A percentile compares a stretch with the other conserved stretches of the same genome.
These are phyloP conservation scores for Tylopilus sp. DNA, from an alignment of 1,284 basidiomycete species.

Conservation along the genomic window DNA sequence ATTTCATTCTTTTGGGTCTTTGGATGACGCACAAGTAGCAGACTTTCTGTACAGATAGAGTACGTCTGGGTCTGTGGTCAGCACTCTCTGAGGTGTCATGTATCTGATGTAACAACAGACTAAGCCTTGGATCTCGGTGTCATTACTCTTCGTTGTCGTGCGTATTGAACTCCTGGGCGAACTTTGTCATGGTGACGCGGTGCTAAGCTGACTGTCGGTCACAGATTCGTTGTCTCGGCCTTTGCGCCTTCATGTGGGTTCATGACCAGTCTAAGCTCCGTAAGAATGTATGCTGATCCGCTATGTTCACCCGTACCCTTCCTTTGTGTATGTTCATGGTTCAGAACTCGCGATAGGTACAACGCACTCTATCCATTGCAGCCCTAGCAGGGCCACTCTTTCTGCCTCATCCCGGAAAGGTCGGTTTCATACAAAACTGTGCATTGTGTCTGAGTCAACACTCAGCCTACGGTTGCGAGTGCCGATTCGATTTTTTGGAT, in stretches of 20 bases:
- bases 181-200: background rate
- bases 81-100: background rate
- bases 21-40: background rate
- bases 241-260: background rate
- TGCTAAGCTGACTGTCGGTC: background rate
- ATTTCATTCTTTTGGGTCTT: too few species aligned
- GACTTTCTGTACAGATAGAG: background rate
- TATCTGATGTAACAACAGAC: background rate
- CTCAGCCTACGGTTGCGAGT: background rate
- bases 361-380: too few species aligned
- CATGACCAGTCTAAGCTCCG: background rate
- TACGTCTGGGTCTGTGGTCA: background rate
- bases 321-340: too few species aligned
- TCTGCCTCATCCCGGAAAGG: too few species aligned
- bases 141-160: background rate
- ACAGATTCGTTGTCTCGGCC: background rate
- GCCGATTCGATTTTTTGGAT: background rate
- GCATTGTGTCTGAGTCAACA: background rate
- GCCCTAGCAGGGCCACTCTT: too few species aligned
- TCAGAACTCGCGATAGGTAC: too few species aligned
- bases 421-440: background rate
- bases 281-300: too few species aligned
- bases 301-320: too few species aligned
- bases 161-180: background rate
- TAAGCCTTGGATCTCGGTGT: background rate